A percentile compares a stretch with the other conserved stretches of the same genome.
Conservation (phyloP, 73 alveolate genomes). For the Paramecium primaurelia region DNA sequence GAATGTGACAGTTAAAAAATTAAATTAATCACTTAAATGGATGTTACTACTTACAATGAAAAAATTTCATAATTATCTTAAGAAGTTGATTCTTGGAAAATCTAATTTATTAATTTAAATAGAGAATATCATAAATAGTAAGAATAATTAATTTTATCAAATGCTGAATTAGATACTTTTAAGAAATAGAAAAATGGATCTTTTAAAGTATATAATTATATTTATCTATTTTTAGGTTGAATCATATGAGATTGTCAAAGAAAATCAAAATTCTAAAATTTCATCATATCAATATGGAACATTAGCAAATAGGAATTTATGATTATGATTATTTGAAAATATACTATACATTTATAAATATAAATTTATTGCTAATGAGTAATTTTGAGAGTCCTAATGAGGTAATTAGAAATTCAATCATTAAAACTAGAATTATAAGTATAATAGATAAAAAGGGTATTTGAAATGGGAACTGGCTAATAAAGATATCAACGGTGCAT, state of each 20-base stretch:
- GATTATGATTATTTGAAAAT: background rate
- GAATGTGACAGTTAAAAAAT: background rate
- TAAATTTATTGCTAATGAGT: background rate
- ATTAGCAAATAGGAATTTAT: background rate
- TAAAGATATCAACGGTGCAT: background rate
- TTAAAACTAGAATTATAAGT: background rate
- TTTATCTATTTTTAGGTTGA: background rate
- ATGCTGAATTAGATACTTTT: background rate
- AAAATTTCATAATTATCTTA: background rate
- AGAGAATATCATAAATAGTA: background rate
- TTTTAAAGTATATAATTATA: background rate
- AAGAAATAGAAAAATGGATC: background rate
- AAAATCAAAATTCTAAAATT: background rate
- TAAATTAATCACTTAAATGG: background rate
- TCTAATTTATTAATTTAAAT: background rate
- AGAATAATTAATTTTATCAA: background rate
- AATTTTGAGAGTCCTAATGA: background rate
- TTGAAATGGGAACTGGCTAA: constrained; percentile 2
- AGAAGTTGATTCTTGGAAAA: background rate
- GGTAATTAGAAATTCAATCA: background rate
- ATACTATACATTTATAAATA: background rate
- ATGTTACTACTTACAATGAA: background rate
- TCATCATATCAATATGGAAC: background rate
- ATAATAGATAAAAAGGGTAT: background rate
- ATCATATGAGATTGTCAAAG: background rate